These are phyloP conservation scores for Pholiota microspora DNA, from an alignment of 768 basidiomycete species.

Conservation along the genomic window DNA sequence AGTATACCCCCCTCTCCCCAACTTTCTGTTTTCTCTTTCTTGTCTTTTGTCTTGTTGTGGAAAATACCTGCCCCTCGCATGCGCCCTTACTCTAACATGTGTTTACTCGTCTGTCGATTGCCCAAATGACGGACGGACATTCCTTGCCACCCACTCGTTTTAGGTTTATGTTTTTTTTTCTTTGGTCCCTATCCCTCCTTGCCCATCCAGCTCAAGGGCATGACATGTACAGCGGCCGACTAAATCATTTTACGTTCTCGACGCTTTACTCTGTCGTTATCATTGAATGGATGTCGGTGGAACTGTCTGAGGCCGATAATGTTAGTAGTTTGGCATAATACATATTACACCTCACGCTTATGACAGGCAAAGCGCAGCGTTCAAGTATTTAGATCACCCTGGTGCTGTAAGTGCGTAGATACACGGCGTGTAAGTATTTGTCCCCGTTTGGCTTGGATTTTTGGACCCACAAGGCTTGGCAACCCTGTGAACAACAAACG, in stretches of 20 bases:
- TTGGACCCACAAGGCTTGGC: neutral
- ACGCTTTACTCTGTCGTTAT: neutral
- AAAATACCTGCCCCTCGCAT: slow-evolving; percentile 1
- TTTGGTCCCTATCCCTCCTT: neutral
- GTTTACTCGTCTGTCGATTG: neutral
- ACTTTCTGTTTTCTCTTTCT: neutral
- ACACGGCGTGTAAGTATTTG: neutral
- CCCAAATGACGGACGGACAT: neutral
- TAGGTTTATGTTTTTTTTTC: neutral
- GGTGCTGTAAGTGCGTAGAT: neutral
- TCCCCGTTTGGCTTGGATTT: neutral
- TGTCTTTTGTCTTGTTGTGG: slow-evolving; percentile 4
- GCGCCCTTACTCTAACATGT: neutral
- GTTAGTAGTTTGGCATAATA: slow-evolving; percentile 1
- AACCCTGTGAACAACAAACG: neutral
- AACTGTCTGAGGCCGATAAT: slow-evolving; percentile 1
- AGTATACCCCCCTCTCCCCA: slow-evolving; percentile 2
- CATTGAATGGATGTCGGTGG: slow-evolving; percentile 1
- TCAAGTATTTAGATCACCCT: neutral
- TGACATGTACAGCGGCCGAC: no score
- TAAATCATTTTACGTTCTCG: neutral
- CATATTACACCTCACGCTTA: neutral
- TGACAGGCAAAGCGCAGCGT: neutral
- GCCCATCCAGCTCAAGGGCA: neutral
- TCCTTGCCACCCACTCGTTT: neutral